A percentile compares a stretch with the other conserved stretches of the same genome.
phyloP scores from a whole-genome alignment of 129 eudicot genomes.

The Artemisia tridentata region DNA sequence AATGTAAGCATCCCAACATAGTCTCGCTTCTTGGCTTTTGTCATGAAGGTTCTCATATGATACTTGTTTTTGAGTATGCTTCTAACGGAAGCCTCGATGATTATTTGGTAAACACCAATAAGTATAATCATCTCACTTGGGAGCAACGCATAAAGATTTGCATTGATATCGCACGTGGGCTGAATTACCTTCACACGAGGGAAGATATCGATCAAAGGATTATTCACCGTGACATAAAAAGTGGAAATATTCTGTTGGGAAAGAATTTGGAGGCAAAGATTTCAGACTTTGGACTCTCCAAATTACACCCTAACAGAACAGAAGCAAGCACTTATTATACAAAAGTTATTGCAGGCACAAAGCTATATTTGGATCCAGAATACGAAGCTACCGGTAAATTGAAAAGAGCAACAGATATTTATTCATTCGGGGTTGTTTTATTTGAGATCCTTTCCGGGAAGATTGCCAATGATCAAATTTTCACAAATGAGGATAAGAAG shows the following conservation, averaged over 20 bases:
- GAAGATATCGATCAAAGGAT: neutral
- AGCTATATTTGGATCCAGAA: neutral
- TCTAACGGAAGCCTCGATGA: neutral
- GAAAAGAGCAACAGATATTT: neutral
- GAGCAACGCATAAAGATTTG: neutral
- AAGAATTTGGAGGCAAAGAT: constrained; percentile 5
- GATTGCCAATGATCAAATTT: neutral
- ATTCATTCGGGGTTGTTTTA: neutral
- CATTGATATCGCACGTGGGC: neutral
- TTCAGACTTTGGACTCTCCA: constrained; percentile 5
- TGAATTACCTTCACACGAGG: neutral
- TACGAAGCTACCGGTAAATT: neutral
- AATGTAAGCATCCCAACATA: neutral
- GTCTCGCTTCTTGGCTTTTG: constrained; percentile 2
- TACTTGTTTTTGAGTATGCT: constrained; percentile 1
- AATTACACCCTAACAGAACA: neutral
- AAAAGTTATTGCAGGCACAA: neutral
- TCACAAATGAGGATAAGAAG: neutral
- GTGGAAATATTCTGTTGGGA: neutral
- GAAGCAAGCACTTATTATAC: neutral
- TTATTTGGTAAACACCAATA: neutral
- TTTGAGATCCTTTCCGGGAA: constrained; percentile 2
- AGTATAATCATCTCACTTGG: neutral
- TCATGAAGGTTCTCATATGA: neutral
- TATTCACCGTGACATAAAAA: neutral